Evolutionary conservation across 345 rosid species (phyloP), one percentile per base, ranked within the genome.

Genomic region (Orychophragmus violaceus): DNA sequence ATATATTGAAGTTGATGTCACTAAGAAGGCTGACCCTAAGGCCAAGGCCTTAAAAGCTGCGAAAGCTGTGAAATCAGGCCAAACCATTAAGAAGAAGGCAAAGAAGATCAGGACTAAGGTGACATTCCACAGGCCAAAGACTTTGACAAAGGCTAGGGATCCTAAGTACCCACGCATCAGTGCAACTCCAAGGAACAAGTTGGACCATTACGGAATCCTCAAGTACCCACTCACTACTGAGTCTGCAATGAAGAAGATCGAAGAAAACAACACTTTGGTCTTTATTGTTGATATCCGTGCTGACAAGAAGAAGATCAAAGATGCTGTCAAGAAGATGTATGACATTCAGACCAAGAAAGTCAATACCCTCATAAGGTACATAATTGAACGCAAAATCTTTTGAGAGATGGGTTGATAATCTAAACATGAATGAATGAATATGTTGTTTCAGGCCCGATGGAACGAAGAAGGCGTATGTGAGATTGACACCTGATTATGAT

Each of bases 401-500:
- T 33, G 27, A 51, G 29, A 36, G 5, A 68, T 55, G 16, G 23
- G 39, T 33, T 19, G 14, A 5, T 14, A 28, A 4, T 32, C 0
- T 25, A 1, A 32, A 28, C 29, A 6, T 65, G 53, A 19, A 12
- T 22, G 54, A 21, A 12, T 55, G 37, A n/a, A 29, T 29, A 7
- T 5, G 6, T 48, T 74, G 33, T 54, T 53, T 13, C 85, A 86
- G 96, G 90, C 98, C 97, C 5, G 95, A 93, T 78, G 97, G 96
- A 10, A 90, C 95, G 0, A 93, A 93, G 88, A 90, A 88, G 79
- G 97, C 98, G 2, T 88, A 84, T 30, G 96, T 93, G 11, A 84
- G 98, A 81, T 75, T 93, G 86, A 86, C 94, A 4, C 96, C 97
- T 3, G 98, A 93, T 62, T 82, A 76, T 7, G 97, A 90, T 73